Conservation (phyloP, 106 monocot genomes). For the Hemerocallis citrina region DNA sequence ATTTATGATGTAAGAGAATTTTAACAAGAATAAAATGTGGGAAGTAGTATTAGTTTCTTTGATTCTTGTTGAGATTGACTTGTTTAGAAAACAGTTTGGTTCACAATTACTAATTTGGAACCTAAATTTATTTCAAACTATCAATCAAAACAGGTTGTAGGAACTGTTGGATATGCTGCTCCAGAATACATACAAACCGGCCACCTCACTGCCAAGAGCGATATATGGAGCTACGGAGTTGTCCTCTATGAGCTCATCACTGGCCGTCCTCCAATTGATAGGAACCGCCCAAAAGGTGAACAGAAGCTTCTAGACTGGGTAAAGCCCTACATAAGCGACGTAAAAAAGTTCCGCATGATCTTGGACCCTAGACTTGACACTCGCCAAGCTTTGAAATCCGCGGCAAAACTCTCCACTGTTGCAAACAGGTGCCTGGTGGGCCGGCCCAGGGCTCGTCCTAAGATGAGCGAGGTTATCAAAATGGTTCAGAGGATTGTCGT, state of each 20-base stretch:
- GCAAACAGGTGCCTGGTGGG: conserved; percentile 63
- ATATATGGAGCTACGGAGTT: conserved; percentile 83
- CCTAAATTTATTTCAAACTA: too few species aligned
- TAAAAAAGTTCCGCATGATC: conserved; percentile 56
- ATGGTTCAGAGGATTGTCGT: conserved; percentile 43
- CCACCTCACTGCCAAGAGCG: conserved; percentile 59
- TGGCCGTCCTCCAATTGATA: conserved; percentile 57
- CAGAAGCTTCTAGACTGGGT: conserved; percentile 89
- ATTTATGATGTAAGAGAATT: too few species aligned
- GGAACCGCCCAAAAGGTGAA: conserved; percentile 58
- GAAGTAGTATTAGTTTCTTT: too few species aligned
- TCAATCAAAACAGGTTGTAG: conserved; percentile 41
- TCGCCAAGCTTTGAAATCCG: conserved; percentile 50
- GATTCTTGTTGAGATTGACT: too few species aligned
- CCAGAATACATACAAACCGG: conserved; percentile 89
- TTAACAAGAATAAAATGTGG: too few species aligned
- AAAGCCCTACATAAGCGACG: conserved; percentile 53
- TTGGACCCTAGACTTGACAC: conserved; percentile 61
- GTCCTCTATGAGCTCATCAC: conserved; percentile 87
- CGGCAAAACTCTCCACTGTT: conserved; percentile 40
- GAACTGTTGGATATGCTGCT: conserved; percentile 79
- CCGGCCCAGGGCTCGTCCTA: conserved; percentile 49
- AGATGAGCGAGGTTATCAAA: conserved; percentile 69
- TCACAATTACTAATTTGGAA: too few species aligned
- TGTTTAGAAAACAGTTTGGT: too few species aligned